These are phyloP conservation scores for Fraxinus dipetala DNA, from an alignment of 305 asterid species.

Conservation along the genomic window DNA sequence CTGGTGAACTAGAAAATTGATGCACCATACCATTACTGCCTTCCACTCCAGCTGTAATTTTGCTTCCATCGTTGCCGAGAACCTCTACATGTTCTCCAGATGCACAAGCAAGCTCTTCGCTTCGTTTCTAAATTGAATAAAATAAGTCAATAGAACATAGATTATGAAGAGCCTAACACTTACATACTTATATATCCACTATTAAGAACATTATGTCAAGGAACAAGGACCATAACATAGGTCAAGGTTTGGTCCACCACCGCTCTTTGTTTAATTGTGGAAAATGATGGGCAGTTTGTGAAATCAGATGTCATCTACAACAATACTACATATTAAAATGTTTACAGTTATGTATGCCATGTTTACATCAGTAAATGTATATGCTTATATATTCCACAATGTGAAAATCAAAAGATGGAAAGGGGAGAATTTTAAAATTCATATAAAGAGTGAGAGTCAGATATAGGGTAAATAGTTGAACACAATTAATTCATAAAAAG, in stretches of 20 bases:
- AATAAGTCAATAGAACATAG: neutral
- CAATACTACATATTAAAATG: neutral
- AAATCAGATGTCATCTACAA: neutral
- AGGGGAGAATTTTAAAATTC: neutral
- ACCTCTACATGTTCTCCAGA: constrained; percentile 60
- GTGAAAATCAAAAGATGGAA: neutral
- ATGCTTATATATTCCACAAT: neutral
- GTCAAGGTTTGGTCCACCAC: neutral
- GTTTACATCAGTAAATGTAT: neutral
- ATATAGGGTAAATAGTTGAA: neutral
- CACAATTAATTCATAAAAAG: neutral
- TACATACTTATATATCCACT: neutral
- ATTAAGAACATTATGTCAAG: neutral
- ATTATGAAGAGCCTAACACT: neutral
- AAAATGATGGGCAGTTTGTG: neutral
- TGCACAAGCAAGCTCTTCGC: constrained; percentile 58
- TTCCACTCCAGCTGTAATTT: constrained; percentile 31
- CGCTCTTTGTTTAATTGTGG: neutral
- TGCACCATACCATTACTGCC: constrained; percentile 34
- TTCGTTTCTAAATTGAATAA: constrained; percentile 52
- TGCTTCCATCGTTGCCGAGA: constrained; percentile 40
- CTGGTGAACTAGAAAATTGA: constrained; percentile 42
- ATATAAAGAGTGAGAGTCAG: neutral
- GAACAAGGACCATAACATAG: neutral
- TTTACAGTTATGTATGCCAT: neutral